These are phyloP conservation scores for Penicillium canescens DNA, from an alignment of 495 filamentous ascomycete genomes.

Conservation along the genomic window DNA sequence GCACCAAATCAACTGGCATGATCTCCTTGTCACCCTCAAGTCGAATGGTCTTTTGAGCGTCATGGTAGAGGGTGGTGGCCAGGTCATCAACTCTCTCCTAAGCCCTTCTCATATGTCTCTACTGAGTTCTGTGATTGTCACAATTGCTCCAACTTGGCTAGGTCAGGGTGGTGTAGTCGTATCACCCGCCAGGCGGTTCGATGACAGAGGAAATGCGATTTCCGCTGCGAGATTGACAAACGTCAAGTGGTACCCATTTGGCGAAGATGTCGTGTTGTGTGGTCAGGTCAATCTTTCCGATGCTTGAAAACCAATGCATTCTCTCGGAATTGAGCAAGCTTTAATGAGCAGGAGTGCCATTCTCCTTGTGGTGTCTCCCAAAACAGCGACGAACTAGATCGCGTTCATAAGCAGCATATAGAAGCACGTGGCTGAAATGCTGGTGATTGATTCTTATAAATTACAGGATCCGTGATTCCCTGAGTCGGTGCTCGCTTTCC, in stretches of 20 bases:
- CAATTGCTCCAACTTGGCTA: conserved; percentile 83
- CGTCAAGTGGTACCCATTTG: conserved; percentile 73
- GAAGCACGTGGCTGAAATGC: no score
- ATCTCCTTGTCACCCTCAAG: conserved; percentile 54
- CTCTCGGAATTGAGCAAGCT: no score
- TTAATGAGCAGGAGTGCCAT: no score
- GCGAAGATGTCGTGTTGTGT: conserved; percentile 76
- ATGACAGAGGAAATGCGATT: conserved; percentile 43
- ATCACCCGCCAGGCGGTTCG: conserved; percentile 51
- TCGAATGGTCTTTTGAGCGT: conserved; percentile 65
- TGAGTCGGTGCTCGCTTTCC: no score
- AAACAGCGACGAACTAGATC: no score
- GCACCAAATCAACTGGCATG: conserved; percentile 56
- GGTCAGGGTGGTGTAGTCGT: conserved; percentile 78
- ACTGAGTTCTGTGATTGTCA: conserved; percentile 78
- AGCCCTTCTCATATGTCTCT: conserved; percentile 49
- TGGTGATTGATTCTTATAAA: no score
- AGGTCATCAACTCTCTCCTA: conserved; percentile 76
- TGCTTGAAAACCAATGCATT: no score
- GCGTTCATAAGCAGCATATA: no score
- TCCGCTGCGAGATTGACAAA: conserved; percentile 60
- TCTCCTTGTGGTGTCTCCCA: no score
- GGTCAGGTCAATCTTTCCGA: conserved; percentile 44
- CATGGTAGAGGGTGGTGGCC: conserved; percentile 86
- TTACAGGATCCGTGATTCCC: no score